These are phyloP conservation scores for Ogataea neopini DNA, from an alignment of 805 yeast species.

Conservation along the genomic window DNA sequence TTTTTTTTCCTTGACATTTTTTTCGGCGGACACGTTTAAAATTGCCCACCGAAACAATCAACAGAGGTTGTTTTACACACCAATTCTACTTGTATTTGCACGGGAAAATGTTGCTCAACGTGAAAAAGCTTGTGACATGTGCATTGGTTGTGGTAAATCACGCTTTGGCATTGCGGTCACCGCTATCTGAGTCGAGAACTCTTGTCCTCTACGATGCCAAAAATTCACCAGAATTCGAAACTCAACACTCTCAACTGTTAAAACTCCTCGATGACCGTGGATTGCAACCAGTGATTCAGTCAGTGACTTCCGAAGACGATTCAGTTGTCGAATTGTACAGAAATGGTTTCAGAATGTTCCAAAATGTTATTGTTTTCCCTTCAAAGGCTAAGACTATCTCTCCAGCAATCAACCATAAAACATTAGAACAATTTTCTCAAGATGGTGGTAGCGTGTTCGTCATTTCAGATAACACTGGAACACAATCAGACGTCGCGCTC, in stretches of 20 bases:
- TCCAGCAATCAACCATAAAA: conserved; percentile 42
- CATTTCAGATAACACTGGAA: conserved; percentile 51
- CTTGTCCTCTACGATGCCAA: conserved; percentile 28
- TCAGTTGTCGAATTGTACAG: conserved; percentile 33
- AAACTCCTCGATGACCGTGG: conserved; percentile 17
- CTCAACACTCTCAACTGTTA: conserved; percentile 29
- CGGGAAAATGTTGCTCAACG: conserved; percentile 14
- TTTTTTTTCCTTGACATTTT: conserved; percentile 15
- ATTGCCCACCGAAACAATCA: conserved; percentile 1
- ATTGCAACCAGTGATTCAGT: conserved; percentile 26
- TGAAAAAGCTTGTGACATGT: conserved; percentile 7
- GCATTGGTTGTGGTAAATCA: conserved; percentile 14
- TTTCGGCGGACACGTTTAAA: conserved; percentile 19
- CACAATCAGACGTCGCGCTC: conserved; percentile 62
- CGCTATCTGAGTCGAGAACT: conserved; percentile 23
- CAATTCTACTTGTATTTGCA: background rate
- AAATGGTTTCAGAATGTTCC: conserved; percentile 48
- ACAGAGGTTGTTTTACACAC: background rate
- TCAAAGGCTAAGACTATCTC: conserved; percentile 47
- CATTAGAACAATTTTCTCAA: conserved; percentile 58
- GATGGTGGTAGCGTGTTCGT: conserved; percentile 77
- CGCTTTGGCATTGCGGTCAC: conserved; percentile 20
- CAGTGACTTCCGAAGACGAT: conserved; percentile 19
- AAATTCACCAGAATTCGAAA: conserved; percentile 14
- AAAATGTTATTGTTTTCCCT: conserved; percentile 62